Evolutionary conservation across 1,139 yeast species (phyloP), one percentile per base, ranked within the genome.

Genomic region (Scheffersomyces lignicola): DNA sequence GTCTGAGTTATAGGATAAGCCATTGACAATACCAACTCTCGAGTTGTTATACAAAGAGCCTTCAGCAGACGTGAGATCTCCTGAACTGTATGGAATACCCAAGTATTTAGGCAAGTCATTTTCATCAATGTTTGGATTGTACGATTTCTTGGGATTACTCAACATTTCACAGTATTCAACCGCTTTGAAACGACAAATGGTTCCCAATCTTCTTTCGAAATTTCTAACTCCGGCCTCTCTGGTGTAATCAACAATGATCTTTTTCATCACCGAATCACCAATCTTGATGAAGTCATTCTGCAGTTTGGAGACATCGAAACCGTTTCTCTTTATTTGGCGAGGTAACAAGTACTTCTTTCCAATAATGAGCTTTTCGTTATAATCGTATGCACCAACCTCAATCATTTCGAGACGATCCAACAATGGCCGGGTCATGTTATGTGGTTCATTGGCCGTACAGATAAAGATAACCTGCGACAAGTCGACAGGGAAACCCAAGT

Each of bases 191-290:
- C 96, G 71, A 50, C 95, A 87, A 13, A 87, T 67, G 0, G 86
- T 72, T 1, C 89, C 89, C 37, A 87, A 64, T 39, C 73, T 70
- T 35, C 95, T 68, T 52, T 87, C 95, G 41, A 87, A 65, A 43
- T 78, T 80, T 49, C 97, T 73, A 4, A 89, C 95, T 2, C 97
- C 97, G 0, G 96, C 80, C 56, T 89, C 97, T 40, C 94, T 68
- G 1, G 96, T 85, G 54, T 88, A 89, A 42, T 77, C 78, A 5
- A 79, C 64, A 21, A 83, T 82, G 26, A 89, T 69, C 33, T 75
- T 72, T 39, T 73, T 71, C 71, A 83, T 65, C 10, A 87, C 73
- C 0, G 73, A 69, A 2, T 76, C 78, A 24, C 48, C 53, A n/a
- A 70, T 62, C 22, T 52, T 43, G 18, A 46, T 72, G 56, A 41